Conservation (phyloP, 73 alveolate genomes). For the Loxodes magnus region DNA sequence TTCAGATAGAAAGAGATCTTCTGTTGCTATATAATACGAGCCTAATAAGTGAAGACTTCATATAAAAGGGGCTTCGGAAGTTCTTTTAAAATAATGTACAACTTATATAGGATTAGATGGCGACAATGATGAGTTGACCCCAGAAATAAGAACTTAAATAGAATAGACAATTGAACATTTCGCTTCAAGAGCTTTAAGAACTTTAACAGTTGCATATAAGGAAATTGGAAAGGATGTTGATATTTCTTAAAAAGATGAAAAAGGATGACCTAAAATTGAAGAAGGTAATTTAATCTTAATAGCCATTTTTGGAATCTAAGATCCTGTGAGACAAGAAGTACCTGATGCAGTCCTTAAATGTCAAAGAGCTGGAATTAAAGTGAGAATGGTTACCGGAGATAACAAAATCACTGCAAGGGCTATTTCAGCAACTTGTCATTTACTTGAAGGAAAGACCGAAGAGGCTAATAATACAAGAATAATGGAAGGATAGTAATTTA, state of each 20-base stretch:
- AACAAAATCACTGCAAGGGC: slow-evolving; percentile 50
- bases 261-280: slow-evolving; percentile 40
- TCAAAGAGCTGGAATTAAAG: slow-evolving; percentile 33
- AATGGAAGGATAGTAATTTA: slow-evolving; percentile 51
- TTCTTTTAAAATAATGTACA: background rate
- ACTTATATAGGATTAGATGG: background rate
- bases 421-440: slow-evolving; percentile 39
- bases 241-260: slow-evolving; percentile 22
- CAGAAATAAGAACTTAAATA: slow-evolving; percentile 11
- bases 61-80: slow-evolving; percentile 7
- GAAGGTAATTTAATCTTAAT: slow-evolving; percentile 40
- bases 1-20: slow-evolving; percentile 57
- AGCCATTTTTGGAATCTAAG: slow-evolving; percentile 64
- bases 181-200: slow-evolving; percentile 37
- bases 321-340: slow-evolving; percentile 57
- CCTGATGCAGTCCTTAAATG: slow-evolving; percentile 36
- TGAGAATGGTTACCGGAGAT: slow-evolving; percentile 66
- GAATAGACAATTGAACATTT: slow-evolving; percentile 44
- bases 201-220: slow-evolving; percentile 25
- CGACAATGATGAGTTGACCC: slow-evolving; percentile 12
- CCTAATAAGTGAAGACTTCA: slow-evolving; percentile 21
- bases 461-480: too few species aligned
- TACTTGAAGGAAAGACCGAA: too few species aligned
- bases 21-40: slow-evolving; percentile 30
- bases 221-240: slow-evolving; percentile 29